phyloP scores from a whole-genome alignment of 1,139 yeast genomes.

The Lodderomyces elongisporus region DNA sequence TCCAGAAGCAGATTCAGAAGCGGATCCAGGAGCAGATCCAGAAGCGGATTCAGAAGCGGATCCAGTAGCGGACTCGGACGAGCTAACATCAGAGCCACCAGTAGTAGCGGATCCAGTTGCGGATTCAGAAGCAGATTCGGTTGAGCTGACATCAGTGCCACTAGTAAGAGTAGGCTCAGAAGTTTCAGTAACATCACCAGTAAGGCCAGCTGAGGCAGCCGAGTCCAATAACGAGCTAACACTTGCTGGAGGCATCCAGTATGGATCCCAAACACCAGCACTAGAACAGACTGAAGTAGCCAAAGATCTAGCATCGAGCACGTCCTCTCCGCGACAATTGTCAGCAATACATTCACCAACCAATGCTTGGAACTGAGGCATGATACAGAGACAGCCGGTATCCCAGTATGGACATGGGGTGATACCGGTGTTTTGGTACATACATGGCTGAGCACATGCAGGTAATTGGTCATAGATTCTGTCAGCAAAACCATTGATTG shows the following conservation, averaged over 20 bases:
- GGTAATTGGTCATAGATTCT: conserved; percentile 22
- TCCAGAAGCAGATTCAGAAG: too few species aligned
- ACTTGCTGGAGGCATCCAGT: conserved; percentile 35
- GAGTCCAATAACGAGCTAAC: conserved; percentile 28
- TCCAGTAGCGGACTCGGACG: conserved; percentile 1
- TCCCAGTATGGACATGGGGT: conserved; percentile 38
- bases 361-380: conserved; percentile 24
- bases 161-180: too few species aligned
- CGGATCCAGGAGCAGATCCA: too few species aligned
- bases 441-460: conserved; percentile 24
- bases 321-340: conserved; percentile 31
- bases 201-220: conserved; percentile 21
- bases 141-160: too few species aligned
- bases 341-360: conserved; percentile 29
- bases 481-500: conserved; percentile 35
- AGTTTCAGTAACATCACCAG: conserved; percentile 2
- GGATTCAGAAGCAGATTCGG: too few species aligned
- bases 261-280: conserved; percentile 39
- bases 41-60: too few species aligned
- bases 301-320: conserved; percentile 31
- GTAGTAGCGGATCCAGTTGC: too few species aligned
- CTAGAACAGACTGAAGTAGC: conserved; percentile 37
- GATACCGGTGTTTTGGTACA: conserved; percentile 24
- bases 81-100: background rate
- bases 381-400: conserved; percentile 34